Evolutionary conservation across 2,329 filamentous ascomycete genomes (phyloP).

Genomic region (Trichoderma asperellum): DNA sequence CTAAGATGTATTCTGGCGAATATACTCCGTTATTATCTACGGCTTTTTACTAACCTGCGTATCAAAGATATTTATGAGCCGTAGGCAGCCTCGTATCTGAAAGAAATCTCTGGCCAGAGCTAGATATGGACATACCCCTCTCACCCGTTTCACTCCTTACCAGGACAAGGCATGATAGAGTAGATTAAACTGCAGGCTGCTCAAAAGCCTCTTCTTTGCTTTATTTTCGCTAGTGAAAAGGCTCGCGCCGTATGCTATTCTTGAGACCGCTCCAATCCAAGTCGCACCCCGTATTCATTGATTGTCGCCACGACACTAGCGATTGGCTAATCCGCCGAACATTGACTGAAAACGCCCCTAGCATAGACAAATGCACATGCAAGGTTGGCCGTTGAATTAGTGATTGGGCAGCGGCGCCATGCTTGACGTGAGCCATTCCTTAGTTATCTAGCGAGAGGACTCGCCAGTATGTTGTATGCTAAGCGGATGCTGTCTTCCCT

Average conservation of each 20-base stretch:
- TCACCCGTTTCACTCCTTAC: not conserved
- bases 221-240: not conserved
- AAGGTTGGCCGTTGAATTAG: not conserved
- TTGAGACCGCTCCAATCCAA: not conserved
- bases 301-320: not conserved
- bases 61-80: not conserved
- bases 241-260: constrained; percentile 3
- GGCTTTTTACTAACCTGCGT: not conserved
- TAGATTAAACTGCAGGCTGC: not conserved
- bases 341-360: not conserved
- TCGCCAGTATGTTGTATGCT: not conserved
- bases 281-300: not conserved
- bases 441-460: not conserved
- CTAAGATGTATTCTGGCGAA: not conserved
- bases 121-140: not conserved
- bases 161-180: not conserved
- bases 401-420: not conserved
- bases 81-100: not conserved
- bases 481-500: not conserved
- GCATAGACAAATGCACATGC: not conserved
- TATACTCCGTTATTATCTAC: not conserved
- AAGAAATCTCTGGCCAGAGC: not conserved
- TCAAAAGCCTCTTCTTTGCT: not conserved
- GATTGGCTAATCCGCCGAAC: not conserved
- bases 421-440: not conserved